Evolutionary conservation across 345 rosid genomes (phyloP), one percentile per base, ranked within the genome.

Genomic region (Murraya paniculata): DNA sequence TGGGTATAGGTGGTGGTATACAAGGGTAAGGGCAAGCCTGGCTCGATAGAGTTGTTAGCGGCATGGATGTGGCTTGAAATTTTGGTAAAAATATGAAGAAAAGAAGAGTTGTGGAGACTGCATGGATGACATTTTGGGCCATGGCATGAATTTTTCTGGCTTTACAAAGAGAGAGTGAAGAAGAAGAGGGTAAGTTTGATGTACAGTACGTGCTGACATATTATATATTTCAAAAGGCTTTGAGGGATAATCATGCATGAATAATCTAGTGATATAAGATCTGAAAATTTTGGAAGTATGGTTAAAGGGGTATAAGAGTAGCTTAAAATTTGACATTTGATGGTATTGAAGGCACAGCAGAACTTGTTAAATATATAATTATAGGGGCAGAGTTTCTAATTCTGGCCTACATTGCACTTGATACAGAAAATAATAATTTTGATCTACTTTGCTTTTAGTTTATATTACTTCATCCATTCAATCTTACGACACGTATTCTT

Each of bases 11-110:
- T 24, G 87, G 91, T 0, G 87, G 86, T 71, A 78, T 74, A 79
- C 90, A 89, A 38, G 89, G 78, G 45, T 81, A 77, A 31, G 84
- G 39, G 50, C 88, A 85, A 61, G 64, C 10, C 50, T 77, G 79
- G 56, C 6, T 30, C n/a, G 78, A 10, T 10, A n/a, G 9, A 19
- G 81, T 59, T 33, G 71, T 53, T 59, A 68, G 80, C 24, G 82
- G 62, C 41, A 30, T 60, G 28, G 80, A 56, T 30, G 68, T 71
- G 19, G 61, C 50, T 7, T 80, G 85, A 36, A 60, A 62, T 50
- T 25, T 74, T 28, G 68, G 50, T 2, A 67, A 64, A 6, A 79
- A 16, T 61, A 68, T 7, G 53, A 81, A 13, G 64, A 81, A 74
- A 73, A 80, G 10, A 13, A 64, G 64, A 64, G 59, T 18, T 28